Percentiles rank a stretch among this genome's conserved stretches.
These are phyloP conservation scores for Calocybe indica DNA, from an alignment of 768 basidiomycete genomes.

Conservation along the genomic window DNA sequence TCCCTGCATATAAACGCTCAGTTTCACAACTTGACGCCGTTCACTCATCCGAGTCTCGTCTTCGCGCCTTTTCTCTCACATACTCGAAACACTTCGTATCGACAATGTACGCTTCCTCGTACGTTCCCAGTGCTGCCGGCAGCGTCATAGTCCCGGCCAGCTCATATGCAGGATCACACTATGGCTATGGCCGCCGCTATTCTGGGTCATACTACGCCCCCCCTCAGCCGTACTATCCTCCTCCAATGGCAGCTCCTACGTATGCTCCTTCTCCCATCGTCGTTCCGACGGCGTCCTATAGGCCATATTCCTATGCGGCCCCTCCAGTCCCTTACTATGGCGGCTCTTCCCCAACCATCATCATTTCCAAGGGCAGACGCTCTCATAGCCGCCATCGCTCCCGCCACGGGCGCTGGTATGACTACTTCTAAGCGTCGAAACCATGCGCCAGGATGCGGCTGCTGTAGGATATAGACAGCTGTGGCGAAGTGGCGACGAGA, in stretches of 20 bases:
- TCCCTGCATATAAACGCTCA: too few relatives aligned
- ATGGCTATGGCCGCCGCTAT: constrained; percentile 1
- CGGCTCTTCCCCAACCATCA: constrained; percentile 7
- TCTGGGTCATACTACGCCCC: constrained; percentile 6
- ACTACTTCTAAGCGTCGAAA: too few relatives aligned
- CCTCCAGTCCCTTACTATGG: constrained; percentile 9
- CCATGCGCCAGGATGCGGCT: too few relatives aligned
- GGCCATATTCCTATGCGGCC: constrained; percentile 2
- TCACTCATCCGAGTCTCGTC: too few relatives aligned
- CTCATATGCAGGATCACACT: constrained; percentile 8
- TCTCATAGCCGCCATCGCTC: constrained; percentile 6
- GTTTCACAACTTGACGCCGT: too few relatives aligned
- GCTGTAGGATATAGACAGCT: too few relatives aligned
- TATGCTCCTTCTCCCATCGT: constrained; percentile 9
- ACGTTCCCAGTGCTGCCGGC: constrained; percentile 12
- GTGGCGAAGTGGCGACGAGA: too few relatives aligned
- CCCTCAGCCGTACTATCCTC: constrained; percentile 5
- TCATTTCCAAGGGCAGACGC: constrained; percentile 7
- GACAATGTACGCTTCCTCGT: constrained; percentile 12
- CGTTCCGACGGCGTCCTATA: constrained; percentile 8
- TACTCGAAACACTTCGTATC: too few relatives aligned
- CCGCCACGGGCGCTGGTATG: too few relatives aligned
- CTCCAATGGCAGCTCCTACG: constrained; percentile 8
- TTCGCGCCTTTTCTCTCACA: too few relatives aligned
- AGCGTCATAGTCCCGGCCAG: constrained; percentile 14